Percentiles rank a stretch among this genome's conserved stretches.
Conservation (phyloP, 73 alveolate genomes). For the Paramecium biaurelia region DNA sequence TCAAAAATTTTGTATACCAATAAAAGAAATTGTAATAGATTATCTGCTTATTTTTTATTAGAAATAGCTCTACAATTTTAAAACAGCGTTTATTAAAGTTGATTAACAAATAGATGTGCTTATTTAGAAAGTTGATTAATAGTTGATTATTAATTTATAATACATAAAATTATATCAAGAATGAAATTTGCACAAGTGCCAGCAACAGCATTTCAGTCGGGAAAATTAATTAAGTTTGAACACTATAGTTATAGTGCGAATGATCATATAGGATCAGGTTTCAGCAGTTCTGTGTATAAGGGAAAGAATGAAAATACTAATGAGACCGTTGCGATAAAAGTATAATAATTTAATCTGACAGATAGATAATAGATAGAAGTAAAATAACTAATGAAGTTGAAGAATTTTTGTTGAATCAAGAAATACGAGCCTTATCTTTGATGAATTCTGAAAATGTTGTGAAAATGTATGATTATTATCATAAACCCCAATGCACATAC, state of each 20-base stretch:
- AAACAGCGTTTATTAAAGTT: neutral
- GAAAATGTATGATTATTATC: conserved; percentile 9
- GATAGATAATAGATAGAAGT: neutral
- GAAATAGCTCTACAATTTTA: neutral
- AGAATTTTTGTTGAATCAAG: neutral
- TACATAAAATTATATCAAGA: neutral
- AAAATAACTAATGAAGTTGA: conserved; percentile 19
- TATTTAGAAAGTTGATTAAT: neutral
- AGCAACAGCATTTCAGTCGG: conserved; percentile 10
- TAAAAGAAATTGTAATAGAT: no score
- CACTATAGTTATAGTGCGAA: neutral
- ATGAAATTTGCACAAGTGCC: conserved; percentile 35
- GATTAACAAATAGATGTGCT: neutral
- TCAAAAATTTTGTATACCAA: no score
- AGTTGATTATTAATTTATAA: neutral
- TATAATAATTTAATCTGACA: neutral
- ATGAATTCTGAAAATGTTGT: neutral
- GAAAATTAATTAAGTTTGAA: neutral
- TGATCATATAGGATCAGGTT: conserved; percentile 13
- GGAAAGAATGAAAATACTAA: conserved; percentile 42
- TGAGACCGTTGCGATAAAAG: conserved; percentile 46
- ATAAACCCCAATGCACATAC: neutral
- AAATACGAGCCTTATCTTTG: conserved; percentile 10
- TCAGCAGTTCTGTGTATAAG: conserved; percentile 24
- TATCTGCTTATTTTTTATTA: no score